Conservation (phyloP, 805 yeast species). For the Tetrapisispora fleetii region DNA sequence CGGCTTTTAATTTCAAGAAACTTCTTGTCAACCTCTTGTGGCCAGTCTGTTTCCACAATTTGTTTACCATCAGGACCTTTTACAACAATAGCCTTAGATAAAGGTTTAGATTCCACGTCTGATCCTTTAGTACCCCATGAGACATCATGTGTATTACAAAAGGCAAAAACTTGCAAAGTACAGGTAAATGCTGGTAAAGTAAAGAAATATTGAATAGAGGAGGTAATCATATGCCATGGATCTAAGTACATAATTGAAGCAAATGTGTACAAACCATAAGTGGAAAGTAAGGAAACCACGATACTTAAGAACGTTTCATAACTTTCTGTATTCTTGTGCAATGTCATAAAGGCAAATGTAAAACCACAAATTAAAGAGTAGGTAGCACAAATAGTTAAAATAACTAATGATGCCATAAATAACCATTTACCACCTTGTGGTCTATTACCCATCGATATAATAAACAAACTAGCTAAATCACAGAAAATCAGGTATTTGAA, state of each 20-base stretch:
- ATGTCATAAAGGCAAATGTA: conserved; percentile 57
- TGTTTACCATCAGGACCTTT: conserved; percentile 76
- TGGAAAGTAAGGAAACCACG: conserved; percentile 75
- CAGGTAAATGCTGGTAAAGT: conserved; percentile 88
- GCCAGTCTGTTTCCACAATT: conserved; percentile 51
- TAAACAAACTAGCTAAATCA: conserved; percentile 76
- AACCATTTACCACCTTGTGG: conserved; percentile 90
- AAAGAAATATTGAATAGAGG: conserved; percentile 78
- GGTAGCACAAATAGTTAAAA: conserved; percentile 67
- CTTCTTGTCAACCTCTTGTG: conserved; percentile 32
- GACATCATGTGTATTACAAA: conserved; percentile 96
- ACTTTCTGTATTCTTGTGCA: conserved; percentile 32
- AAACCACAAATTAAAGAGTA: conserved; percentile 79
- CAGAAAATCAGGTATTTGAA: conserved; percentile 80
- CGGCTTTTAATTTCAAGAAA: conserved; percentile 30
- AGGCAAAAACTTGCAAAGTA: conserved; percentile 88
- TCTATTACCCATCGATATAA: conserved; percentile 91
- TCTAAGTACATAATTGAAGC: conserved; percentile 82
- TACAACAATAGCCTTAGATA: conserved; percentile 74
- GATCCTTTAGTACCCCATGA: conserved; percentile 99
- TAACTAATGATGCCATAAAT: conserved; percentile 60
- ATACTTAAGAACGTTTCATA: conserved; percentile 57
- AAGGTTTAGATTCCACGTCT: conserved; percentile 54
- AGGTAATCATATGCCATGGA: conserved; percentile 93
- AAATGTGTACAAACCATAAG: conserved; percentile 79